Conservation (phyloP, 139 green algal genomes). For the Volvox reticuliferus region DNA sequence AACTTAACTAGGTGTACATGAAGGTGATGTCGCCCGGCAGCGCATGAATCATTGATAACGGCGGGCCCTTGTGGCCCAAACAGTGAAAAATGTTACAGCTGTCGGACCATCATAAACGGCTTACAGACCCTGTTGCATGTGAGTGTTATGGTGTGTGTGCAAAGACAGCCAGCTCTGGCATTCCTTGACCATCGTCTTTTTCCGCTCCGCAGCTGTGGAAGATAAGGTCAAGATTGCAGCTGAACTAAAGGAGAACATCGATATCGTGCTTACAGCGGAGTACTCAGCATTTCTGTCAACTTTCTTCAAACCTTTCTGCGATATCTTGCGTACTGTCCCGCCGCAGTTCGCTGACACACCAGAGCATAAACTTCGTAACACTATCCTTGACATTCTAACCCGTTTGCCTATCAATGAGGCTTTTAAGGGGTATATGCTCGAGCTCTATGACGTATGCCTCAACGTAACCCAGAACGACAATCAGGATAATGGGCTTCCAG, state of each 20-base stretch:
- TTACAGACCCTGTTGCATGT: slow-evolving; percentile 17
- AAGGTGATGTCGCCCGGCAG: too few relatives aligned
- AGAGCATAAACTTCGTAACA: slow-evolving; percentile 80
- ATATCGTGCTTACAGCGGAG: slow-evolving; percentile 73
- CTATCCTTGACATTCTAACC: slow-evolving; percentile 82
- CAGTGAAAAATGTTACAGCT: background rate
- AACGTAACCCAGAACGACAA: slow-evolving; percentile 85
- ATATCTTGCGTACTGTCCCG: slow-evolving; percentile 67
- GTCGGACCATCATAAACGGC: slow-evolving; percentile 21
- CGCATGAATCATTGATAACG: background rate
- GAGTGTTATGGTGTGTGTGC: background rate
- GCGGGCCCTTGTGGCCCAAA: slow-evolving; percentile 7
- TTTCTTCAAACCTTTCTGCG: slow-evolving; percentile 75
- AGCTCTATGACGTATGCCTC: slow-evolving; percentile 78
- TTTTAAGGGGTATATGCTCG: slow-evolving; percentile 67
- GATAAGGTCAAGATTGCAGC: slow-evolving; percentile 63
- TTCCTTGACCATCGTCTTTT: slow-evolving; percentile 3
- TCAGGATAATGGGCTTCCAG: slow-evolving; percentile 90
- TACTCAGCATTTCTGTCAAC: slow-evolving; percentile 73
- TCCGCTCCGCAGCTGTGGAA: slow-evolving; percentile 57
- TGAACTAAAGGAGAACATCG: slow-evolving; percentile 78
- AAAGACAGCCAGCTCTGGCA: background rate
- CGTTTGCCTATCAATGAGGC: slow-evolving; percentile 81
- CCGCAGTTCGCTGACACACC: slow-evolving; percentile 58
- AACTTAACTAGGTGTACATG: too few relatives aligned